Evolutionary conservation across 768 basidiomycete genomes (phyloP).

Genomic region (Butyriboletus loyo): DNA sequence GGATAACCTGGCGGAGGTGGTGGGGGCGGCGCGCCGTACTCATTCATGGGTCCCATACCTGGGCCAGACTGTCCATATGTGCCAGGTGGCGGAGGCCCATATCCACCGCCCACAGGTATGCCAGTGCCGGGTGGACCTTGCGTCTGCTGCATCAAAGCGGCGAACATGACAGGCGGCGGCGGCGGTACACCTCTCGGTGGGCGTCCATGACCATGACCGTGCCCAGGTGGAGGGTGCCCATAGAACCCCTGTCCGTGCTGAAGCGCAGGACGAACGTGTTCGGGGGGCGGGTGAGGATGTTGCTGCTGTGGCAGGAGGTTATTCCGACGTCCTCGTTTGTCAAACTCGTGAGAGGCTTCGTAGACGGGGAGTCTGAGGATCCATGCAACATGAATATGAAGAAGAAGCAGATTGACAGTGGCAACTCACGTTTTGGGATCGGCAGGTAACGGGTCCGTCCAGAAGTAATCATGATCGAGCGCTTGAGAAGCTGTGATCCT

Average conservation of each 20-base stretch:
- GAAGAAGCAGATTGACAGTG: neutral
- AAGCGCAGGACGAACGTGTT: slow-evolving; percentile 34
- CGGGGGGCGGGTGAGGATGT: slow-evolving; percentile 27
- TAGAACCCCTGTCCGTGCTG: slow-evolving; percentile 28
- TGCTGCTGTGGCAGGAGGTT: slow-evolving; percentile 27
- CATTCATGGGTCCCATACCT: slow-evolving; percentile 11
- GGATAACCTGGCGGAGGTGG: slow-evolving; percentile 15
- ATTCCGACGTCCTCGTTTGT: slow-evolving; percentile 64
- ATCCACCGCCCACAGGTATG: slow-evolving; percentile 9
- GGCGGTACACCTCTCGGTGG: slow-evolving; percentile 29
- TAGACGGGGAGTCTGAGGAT: slow-evolving; percentile 61
- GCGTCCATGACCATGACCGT: slow-evolving; percentile 26
- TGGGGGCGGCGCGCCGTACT: slow-evolving; percentile 13
- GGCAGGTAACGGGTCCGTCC: slow-evolving; percentile 84
- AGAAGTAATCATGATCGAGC: slow-evolving; percentile 92
- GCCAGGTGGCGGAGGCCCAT: slow-evolving; percentile 12
- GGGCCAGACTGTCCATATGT: slow-evolving; percentile 12
- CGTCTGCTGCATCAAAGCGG: slow-evolving; percentile 31
- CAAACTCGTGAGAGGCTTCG: slow-evolving; percentile 82
- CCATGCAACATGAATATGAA: neutral
- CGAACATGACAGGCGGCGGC: slow-evolving; percentile 25
- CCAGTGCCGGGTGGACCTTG: slow-evolving; percentile 11
- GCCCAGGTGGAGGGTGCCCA: slow-evolving; percentile 33
- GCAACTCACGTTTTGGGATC: slow-evolving; percentile 71
- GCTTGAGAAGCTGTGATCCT: slow-evolving; percentile 84